Evolutionary conservation across 1,284 basidiomycete species (phyloP).

Genomic region (Earliella scabrosa): DNA sequence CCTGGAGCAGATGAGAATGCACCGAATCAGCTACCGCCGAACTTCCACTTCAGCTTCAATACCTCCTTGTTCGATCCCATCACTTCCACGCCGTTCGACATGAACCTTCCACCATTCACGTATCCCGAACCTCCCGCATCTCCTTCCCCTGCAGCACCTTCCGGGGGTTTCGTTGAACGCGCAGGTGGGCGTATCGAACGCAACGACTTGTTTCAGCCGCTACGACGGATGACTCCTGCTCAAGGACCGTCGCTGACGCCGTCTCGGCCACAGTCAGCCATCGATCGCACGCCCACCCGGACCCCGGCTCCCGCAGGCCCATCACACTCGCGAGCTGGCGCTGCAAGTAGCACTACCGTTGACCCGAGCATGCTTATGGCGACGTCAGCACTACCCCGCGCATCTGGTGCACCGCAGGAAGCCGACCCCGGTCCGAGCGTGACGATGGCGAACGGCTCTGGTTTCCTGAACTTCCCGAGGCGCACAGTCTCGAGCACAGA

Average conservation of each 20-base stretch:
- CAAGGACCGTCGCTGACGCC: constrained; percentile 14
- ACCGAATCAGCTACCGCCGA: constrained; percentile 12
- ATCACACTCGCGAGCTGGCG: constrained; percentile 4
- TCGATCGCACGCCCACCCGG: constrained; percentile 10
- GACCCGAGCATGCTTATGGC: constrained; percentile 26
- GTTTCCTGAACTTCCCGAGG: background rate
- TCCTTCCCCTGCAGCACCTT: constrained; percentile 55
- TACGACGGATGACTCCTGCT: constrained; percentile 22
- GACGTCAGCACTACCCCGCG: constrained; percentile 24
- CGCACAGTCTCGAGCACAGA: constrained; percentile 30
- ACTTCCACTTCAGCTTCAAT: constrained; percentile 54
- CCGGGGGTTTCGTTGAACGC: constrained; percentile 33
- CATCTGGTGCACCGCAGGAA: constrained; percentile 20
- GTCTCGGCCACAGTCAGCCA: constrained; percentile 12
- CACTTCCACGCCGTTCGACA: constrained; percentile 51
- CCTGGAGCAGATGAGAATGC: constrained; percentile 55
- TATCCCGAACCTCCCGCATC: constrained; percentile 72
- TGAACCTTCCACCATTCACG: constrained; percentile 50
- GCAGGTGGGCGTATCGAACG: constrained; percentile 33
- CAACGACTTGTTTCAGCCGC: constrained; percentile 35
- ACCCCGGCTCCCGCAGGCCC: background rate
- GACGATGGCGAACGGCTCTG: background rate
- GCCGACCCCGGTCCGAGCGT: constrained; percentile 1
- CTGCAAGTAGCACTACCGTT: constrained; percentile 18
- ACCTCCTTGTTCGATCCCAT: constrained; percentile 42